Conservation (phyloP, 169 alveolate species). For the Sarcocystis neurona region DNA sequence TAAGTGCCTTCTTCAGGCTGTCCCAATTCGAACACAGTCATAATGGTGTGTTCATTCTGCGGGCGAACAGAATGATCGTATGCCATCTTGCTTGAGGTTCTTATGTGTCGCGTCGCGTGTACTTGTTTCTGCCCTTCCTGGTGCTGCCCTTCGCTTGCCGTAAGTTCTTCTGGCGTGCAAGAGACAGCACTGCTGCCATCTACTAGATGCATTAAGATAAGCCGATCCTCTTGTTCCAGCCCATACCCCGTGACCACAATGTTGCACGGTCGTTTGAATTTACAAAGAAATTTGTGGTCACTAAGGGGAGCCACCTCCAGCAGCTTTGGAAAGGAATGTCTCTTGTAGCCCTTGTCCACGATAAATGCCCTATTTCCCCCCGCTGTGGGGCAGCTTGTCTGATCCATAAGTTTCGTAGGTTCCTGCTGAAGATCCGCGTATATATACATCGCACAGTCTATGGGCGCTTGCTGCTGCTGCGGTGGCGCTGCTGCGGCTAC, state of each 20-base stretch:
- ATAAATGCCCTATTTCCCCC: conserved; percentile 51
- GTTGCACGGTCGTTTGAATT: conserved; percentile 28
- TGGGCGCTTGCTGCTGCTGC: too few relatives aligned
- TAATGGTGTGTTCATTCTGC: conserved; percentile 21
- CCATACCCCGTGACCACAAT: conserved; percentile 59
- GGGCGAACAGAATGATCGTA: conserved; percentile 44
- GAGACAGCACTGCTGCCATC: too few relatives aligned
- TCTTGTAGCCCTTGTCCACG: conserved; percentile 22
- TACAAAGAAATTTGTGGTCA: conserved; percentile 40
- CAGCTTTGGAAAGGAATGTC: conserved; percentile 19
- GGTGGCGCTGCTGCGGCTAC: too few relatives aligned
- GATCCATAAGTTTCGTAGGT: conserved; percentile 41
- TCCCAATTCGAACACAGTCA: conserved; percentile 54
- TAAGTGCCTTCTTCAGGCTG: conserved; percentile 25
- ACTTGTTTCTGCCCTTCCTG: neutral
- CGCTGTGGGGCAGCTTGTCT: conserved; percentile 43
- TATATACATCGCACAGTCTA: conserved; percentile 32
- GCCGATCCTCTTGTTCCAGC: conserved; percentile 28
- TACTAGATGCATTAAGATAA: neutral
- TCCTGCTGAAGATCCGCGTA: conserved; percentile 38
- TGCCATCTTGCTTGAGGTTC: conserved; percentile 37
- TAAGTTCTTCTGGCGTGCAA: conserved; percentile 49
- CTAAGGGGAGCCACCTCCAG: conserved; percentile 44
- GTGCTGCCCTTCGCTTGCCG: too few relatives aligned
- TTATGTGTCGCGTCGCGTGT: conserved; percentile 36